Evolutionary conservation across 2,329 filamentous ascomycete species (phyloP).

Genomic region (Hyphodiscus sp.): DNA sequence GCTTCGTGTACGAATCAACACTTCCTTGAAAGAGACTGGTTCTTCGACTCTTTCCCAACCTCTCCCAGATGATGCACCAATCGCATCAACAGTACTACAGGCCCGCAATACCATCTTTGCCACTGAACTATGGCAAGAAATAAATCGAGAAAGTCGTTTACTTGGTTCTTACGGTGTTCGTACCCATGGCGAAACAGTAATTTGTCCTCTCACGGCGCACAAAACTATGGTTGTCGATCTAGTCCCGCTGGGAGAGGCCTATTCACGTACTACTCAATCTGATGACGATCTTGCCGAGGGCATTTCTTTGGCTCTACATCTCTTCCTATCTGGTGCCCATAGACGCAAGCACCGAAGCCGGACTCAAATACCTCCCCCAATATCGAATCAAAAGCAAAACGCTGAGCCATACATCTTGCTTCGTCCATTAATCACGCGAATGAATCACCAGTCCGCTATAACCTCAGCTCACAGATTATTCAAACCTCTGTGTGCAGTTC

Average conservation of each 20-base stretch:
- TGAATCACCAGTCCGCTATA: constrained; percentile 24
- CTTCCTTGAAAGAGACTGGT: constrained; percentile 52
- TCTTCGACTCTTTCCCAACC: constrained; percentile 45
- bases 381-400: constrained; percentile 41
- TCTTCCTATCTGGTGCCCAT: constrained; percentile 75
- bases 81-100: constrained; percentile 65
- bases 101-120: constrained; percentile 75
- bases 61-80: constrained; percentile 48
- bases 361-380: constrained; percentile 54
- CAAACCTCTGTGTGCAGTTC: constrained; percentile 16
- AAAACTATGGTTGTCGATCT: constrained; percentile 63
- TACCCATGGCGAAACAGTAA: constrained; percentile 47
- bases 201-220: constrained; percentile 45
- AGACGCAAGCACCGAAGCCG: constrained; percentile 65
- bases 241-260: constrained; percentile 48
- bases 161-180: constrained; percentile 63
- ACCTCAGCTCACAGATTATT: constrained; percentile 18
- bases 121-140: constrained; percentile 85
- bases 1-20: constrained; percentile 61
- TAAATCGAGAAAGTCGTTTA: constrained; percentile 72
- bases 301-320: constrained; percentile 60
- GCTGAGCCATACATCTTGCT: constrained; percentile 50
- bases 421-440: constrained; percentile 41
- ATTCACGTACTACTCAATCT: constrained; percentile 26
- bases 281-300: constrained; percentile 54